Evolutionary conservation across 306 rosid genomes (phyloP).

Genomic region (Begonia peltatifolia): DNA sequence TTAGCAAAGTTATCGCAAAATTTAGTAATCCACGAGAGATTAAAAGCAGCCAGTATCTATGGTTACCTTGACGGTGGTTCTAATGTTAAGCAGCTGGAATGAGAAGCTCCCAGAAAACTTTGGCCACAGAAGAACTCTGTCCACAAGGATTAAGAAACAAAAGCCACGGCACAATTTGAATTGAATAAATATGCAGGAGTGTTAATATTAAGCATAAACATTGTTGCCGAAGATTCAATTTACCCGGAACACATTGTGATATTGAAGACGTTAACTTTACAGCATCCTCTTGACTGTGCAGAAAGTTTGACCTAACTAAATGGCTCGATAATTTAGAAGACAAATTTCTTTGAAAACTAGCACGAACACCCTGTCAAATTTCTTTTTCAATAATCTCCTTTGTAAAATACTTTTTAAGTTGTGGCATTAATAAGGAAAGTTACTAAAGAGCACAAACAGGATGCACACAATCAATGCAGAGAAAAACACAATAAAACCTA

Average conservation of each 20-base stretch:
- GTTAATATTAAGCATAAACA: no score
- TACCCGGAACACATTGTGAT: conserved; percentile 36
- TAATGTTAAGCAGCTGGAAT: conserved; percentile 19
- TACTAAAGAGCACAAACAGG: no score
- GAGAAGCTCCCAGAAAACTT: conserved; percentile 8
- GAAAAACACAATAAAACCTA: no score
- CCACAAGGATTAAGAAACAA: conserved; percentile 10
- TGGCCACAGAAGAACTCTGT: conserved; percentile 31
- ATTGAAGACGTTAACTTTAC: conserved; percentile 25
- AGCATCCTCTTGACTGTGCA: conserved; percentile 19
- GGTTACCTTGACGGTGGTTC: conserved; percentile 44
- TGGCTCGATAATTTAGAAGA: conserved; percentile 22
- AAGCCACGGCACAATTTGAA: no score
- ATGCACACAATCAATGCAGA: no score
- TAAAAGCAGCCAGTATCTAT: conserved; percentile 3
- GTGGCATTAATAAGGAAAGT: no score
- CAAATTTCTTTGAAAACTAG: conserved; percentile 30
- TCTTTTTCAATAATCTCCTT: no score
- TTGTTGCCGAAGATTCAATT: neutral
- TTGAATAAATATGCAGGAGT: no score
- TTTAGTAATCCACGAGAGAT: neutral
- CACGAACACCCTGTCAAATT: conserved; percentile 26
- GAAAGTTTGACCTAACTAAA: conserved; percentile 18
- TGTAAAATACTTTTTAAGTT: no score
- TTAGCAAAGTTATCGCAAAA: neutral